Percentiles rank a stretch among this genome's conserved stretches.
These are phyloP conservation scores for Monilinia aucupariae DNA, from an alignment of 2,329 filamentous ascomycete genomes.

Conservation along the genomic window DNA sequence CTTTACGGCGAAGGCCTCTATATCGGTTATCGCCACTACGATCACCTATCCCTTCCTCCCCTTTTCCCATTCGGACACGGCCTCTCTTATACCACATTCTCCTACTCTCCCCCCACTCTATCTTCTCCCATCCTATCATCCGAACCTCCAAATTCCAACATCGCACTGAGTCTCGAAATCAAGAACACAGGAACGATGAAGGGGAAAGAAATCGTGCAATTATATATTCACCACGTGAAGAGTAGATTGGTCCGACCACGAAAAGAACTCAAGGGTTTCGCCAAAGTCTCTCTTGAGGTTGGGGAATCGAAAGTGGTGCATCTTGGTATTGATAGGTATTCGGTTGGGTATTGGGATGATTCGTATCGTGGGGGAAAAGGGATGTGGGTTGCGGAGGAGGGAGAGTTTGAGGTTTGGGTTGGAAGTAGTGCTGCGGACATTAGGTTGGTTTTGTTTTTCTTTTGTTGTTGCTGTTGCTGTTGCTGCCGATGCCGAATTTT, in stretches of 20 bases:
- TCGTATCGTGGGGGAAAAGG: neutral
- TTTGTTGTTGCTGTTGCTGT: neutral
- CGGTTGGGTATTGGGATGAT: slow-evolving; percentile 57
- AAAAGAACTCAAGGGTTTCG: slow-evolving; percentile 67
- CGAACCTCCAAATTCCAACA: slow-evolving; percentile 25
- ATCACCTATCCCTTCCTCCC: slow-evolving; percentile 52
- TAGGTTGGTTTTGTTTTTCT: slow-evolving; percentile 40
- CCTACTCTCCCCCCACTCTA: slow-evolving; percentile 54
- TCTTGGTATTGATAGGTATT: slow-evolving; percentile 43
- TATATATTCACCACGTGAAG: slow-evolving; percentile 60
- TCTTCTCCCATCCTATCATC: slow-evolving; percentile 37
- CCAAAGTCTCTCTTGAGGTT: slow-evolving; percentile 54
- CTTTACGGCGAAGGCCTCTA: slow-evolving; percentile 68
- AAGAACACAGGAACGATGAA: slow-evolving; percentile 53
- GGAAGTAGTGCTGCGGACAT: slow-evolving; percentile 60
- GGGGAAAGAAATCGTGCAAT: slow-evolving; percentile 61
- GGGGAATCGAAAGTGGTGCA: slow-evolving; percentile 43
- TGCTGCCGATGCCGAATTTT: too few relatives aligned
- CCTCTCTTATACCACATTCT: slow-evolving; percentile 66
- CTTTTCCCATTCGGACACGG: slow-evolving; percentile 71
- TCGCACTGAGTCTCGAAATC: slow-evolving; percentile 42
- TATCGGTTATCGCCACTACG: slow-evolving; percentile 69
- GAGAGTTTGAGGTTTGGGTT: slow-evolving; percentile 54
- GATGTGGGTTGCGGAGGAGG: slow-evolving; percentile 61
- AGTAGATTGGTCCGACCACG: slow-evolving; percentile 59